These are phyloP conservation scores for Sporothrix humicola DNA, from an alignment of 2,329 filamentous ascomycete genomes.

Conservation along the genomic window DNA sequence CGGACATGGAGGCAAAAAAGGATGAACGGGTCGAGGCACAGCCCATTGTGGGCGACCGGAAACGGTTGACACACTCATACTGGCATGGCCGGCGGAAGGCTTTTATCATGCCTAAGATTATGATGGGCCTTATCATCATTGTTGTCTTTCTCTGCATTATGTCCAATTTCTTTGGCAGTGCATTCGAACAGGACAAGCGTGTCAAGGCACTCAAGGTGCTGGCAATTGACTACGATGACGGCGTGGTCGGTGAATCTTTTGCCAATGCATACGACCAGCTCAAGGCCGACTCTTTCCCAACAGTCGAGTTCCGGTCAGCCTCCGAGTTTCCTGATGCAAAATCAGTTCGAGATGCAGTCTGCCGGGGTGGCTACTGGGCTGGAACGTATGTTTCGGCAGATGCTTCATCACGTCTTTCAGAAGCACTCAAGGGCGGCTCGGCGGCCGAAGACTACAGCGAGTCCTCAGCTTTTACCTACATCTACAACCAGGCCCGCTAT, in stretches of 20 bases:
- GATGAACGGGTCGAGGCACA: not conserved
- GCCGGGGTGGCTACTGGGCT: constrained; percentile 48
- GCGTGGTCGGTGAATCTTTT: constrained; percentile 45
- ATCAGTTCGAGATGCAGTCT: constrained; percentile 45
- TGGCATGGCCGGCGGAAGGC: constrained; percentile 29
- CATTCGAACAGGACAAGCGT: constrained; percentile 10
- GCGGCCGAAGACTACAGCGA: constrained; percentile 44
- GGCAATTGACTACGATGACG: constrained; percentile 43
- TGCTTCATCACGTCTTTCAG: constrained; percentile 44
- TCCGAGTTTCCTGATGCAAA: constrained; percentile 41
- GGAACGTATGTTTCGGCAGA: constrained; percentile 45
- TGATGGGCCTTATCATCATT: constrained; percentile 28
- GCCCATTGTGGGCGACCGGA: not conserved
- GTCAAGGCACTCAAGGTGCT: constrained; percentile 24
- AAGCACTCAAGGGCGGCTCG: constrained; percentile 41
- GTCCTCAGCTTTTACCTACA: constrained; percentile 44
- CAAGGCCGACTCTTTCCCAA: constrained; percentile 44
- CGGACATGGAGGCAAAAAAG: not conserved
- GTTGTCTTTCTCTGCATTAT: constrained; percentile 23
- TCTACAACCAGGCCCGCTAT: constrained; percentile 49
- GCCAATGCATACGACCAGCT: constrained; percentile 44
- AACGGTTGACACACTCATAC: constrained; percentile 12
- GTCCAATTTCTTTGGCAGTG: constrained; percentile 24
- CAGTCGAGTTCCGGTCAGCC: constrained; percentile 42
- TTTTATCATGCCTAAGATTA: constrained; percentile 25